Percentiles rank a stretch among this genome's conserved stretches.
These are phyloP conservation scores for Pleurotus tuber-regium DNA, from an alignment of 768 basidiomycete species.

Conservation along the genomic window DNA sequence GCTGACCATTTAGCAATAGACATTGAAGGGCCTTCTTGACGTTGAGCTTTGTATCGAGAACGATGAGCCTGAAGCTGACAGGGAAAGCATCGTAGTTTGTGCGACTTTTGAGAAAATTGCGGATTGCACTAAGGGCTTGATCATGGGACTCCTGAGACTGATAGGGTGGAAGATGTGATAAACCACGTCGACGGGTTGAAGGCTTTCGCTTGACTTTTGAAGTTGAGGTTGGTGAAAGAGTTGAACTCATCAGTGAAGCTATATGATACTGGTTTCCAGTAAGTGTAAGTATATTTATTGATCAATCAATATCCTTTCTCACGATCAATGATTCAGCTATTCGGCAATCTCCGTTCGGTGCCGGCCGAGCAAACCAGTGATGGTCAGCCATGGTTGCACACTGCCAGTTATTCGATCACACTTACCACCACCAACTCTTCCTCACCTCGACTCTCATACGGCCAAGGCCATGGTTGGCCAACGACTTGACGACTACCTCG, in stretches of 20 bases:
- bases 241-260: slow-evolving; percentile 32
- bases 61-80: slow-evolving; percentile 93
- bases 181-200: slow-evolving; percentile 57
- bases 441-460: not conserved
- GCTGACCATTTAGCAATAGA: slow-evolving; percentile 72
- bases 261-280: slow-evolving; percentile 4
- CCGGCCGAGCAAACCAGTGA: not conserved
- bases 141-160: slow-evolving; percentile 63
- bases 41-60: slow-evolving; percentile 92
- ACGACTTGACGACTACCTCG: not conserved
- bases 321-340: not conserved
- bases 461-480: not conserved
- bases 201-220: slow-evolving; percentile 52
- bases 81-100: slow-evolving; percentile 97
- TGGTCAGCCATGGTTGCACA: not conserved
- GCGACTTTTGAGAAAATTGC: slow-evolving; percentile 79
- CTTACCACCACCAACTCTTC: not conserved
- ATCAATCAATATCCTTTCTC: not conserved
- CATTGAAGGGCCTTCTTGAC: slow-evolving; percentile 94
- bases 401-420: not conserved
- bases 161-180: slow-evolving; percentile 57
- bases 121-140: slow-evolving; percentile 64
- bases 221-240: slow-evolving; percentile 49
- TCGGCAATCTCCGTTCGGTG: not conserved
- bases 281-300: not conserved